These are phyloP conservation scores for Rostrohypoxylon terebratum DNA, from an alignment of 495 filamentous ascomycete genomes.

Conservation along the genomic window DNA sequence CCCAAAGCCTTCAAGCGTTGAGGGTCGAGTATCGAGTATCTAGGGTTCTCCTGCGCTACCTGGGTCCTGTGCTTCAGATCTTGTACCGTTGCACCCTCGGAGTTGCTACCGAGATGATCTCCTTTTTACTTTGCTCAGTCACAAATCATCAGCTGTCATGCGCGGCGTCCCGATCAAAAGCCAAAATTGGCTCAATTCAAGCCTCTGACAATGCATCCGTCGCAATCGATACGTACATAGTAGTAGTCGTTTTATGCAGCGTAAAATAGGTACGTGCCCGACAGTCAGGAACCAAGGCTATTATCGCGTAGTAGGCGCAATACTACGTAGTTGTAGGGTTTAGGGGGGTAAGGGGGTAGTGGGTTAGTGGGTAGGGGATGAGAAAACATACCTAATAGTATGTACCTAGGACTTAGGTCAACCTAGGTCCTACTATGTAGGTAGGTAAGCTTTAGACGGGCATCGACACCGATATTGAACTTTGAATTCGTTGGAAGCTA, in stretches of 20 bases:
- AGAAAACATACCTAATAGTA: too few species aligned
- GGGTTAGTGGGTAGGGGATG: too few species aligned
- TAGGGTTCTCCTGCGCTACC: slow-evolving; percentile 25
- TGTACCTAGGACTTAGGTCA: too few species aligned
- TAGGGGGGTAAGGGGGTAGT: neutral
- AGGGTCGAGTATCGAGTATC: slow-evolving; percentile 19
- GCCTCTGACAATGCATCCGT: slow-evolving; percentile 1
- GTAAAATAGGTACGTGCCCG: neutral
- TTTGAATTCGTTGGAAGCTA: slow-evolving; percentile 14
- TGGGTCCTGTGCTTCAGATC: slow-evolving; percentile 29
- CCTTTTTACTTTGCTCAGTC: slow-evolving; percentile 1
- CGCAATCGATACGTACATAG: slow-evolving; percentile 1
- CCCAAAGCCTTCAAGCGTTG: slow-evolving; percentile 16
- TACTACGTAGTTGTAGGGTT: too few species aligned
- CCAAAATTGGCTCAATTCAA: slow-evolving; percentile 24
- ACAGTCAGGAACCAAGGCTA: slow-evolving; percentile 10
- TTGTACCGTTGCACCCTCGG: slow-evolving; percentile 28
- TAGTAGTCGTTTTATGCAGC: neutral
- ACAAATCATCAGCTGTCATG: slow-evolving; percentile 13
- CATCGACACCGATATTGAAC: slow-evolving; percentile 9
- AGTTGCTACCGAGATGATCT: slow-evolving; percentile 35
- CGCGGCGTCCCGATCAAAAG: slow-evolving; percentile 7
- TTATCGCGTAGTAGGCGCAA: neutral
- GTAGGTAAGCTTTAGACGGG: slow-evolving; percentile 24
- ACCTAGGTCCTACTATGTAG: too few species aligned